Evolutionary conservation across 2,329 filamentous ascomycete species (phyloP).

Genomic region (Alternaria arborescens): DNA sequence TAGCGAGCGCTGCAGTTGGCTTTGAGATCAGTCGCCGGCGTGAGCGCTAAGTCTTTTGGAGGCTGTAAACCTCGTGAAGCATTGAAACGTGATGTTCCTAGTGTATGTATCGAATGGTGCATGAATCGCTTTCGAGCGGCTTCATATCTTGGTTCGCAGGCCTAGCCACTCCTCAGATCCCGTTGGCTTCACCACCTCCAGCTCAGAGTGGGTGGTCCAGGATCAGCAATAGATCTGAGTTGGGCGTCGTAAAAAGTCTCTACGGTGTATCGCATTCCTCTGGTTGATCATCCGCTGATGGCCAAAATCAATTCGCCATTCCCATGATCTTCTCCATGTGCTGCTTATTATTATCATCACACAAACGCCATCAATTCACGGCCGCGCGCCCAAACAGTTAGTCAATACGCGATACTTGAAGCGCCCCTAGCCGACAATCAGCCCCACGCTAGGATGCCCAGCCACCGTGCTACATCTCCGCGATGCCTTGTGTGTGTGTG

Average conservation of each 20-base stretch:
- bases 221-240: constrained; percentile 29
- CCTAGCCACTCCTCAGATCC: constrained; percentile 24
- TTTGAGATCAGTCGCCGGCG: constrained; percentile 40
- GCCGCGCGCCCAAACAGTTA: constrained; percentile 34
- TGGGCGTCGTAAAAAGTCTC: constrained; percentile 5
- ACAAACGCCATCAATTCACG: constrained; percentile 40
- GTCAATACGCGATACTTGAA: constrained; percentile 36
- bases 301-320: constrained; percentile 36
- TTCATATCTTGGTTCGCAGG: constrained; percentile 26
- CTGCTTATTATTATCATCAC: constrained; percentile 40
- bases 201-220: constrained; percentile 34
- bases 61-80: constrained; percentile 39
- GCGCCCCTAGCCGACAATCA: constrained; percentile 35
- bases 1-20: constrained; percentile 39
- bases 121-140: constrained; percentile 37
- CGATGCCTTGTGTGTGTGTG: constrained; percentile 28
- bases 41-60: constrained; percentile 43
- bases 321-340: constrained; percentile 29
- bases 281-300: constrained; percentile 33
- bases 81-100: constrained; percentile 36
- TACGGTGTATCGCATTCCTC: constrained; percentile 29
- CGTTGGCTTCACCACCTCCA: constrained; percentile 37
- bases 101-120: constrained; percentile 31
- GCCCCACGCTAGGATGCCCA: constrained; percentile 39
- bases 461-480: constrained; percentile 29